Percentiles rank a stretch among this genome's conserved stretches.
phyloP scores from a whole-genome alignment of 2,329 filamentous ascomycete species.

The Aureobasidium pullulans region DNA sequence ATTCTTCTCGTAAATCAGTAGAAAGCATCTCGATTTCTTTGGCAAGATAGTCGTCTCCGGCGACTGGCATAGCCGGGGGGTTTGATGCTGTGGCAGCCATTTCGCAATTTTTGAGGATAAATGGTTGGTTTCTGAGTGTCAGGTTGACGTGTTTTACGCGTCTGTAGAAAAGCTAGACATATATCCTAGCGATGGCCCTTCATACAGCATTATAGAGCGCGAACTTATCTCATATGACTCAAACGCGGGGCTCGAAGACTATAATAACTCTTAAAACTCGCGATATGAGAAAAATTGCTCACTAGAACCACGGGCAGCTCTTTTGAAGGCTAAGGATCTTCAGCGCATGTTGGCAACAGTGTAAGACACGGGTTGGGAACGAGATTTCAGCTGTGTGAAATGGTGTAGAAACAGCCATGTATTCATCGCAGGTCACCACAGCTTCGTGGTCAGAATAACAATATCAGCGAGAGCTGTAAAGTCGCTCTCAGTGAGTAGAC shows the following conservation, averaged over 20 bases:
- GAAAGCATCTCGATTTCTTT: background rate
- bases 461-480: too few species aligned
- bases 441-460: too few species aligned
- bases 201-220: background rate
- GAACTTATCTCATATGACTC: background rate
- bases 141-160: conserved; percentile 7
- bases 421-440: too few species aligned
- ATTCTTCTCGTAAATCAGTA: background rate
- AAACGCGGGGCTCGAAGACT: background rate
- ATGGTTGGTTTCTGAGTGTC: background rate
- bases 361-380: background rate
- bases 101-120: background rate
- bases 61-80: background rate
- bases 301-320: background rate
- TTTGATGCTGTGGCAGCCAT: background rate
- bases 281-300: background rate
- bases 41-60: background rate
- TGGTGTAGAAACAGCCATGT: too few species aligned
- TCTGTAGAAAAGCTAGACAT: background rate
- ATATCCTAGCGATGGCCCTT: background rate
- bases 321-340: background rate
- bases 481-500: too few species aligned
- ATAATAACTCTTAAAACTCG: too few species aligned
- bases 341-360: background rate
- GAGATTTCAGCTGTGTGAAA: too few species aligned